Percentiles rank a stretch among this genome's conserved stretches.
Evolutionary conservation across 2,329 filamentous ascomycete species (phyloP).

Genomic region (Penicillium nordicum): DNA sequence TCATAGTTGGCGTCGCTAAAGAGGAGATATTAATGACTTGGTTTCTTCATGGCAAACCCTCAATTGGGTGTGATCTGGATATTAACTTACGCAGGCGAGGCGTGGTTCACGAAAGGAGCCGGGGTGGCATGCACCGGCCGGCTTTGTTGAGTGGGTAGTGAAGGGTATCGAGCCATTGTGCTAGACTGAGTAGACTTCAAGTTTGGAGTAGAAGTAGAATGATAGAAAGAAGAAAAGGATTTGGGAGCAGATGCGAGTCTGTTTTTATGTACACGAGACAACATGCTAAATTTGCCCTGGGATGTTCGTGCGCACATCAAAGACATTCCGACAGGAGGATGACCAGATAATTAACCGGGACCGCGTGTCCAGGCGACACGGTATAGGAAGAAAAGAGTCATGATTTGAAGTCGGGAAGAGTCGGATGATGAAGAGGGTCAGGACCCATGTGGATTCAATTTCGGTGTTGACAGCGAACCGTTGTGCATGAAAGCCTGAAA

Average conservation of each 20-base stretch:
- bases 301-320: constrained; percentile 26
- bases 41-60: not conserved
- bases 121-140: constrained; percentile 37
- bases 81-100: constrained; percentile 32
- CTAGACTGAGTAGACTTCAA: constrained; percentile 21
- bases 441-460: constrained; percentile 20
- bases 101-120: constrained; percentile 29
- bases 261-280: constrained; percentile 35
- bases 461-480: constrained; percentile 30
- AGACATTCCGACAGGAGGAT: constrained; percentile 48
- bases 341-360: constrained; percentile 22
- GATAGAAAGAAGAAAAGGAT: constrained; percentile 16
- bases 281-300: constrained; percentile 32
- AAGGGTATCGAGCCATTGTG: constrained; percentile 34
- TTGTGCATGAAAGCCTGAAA: constrained; percentile 12
- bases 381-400: constrained; percentile 23
- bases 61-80: no score
- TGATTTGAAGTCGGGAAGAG: constrained; percentile 29
- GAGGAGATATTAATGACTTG: constrained; percentile 8
- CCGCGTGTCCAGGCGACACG: constrained; percentile 16
- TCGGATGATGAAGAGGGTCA: constrained; percentile 22
- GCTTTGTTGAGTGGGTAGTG: constrained; percentile 32
- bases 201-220: constrained; percentile 18
- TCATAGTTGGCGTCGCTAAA: constrained; percentile 46
- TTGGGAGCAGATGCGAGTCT: constrained; percentile 22